phyloP scores from a whole-genome alignment of 495 filamentous ascomycete genomes.

The Podospora sp. region DNA sequence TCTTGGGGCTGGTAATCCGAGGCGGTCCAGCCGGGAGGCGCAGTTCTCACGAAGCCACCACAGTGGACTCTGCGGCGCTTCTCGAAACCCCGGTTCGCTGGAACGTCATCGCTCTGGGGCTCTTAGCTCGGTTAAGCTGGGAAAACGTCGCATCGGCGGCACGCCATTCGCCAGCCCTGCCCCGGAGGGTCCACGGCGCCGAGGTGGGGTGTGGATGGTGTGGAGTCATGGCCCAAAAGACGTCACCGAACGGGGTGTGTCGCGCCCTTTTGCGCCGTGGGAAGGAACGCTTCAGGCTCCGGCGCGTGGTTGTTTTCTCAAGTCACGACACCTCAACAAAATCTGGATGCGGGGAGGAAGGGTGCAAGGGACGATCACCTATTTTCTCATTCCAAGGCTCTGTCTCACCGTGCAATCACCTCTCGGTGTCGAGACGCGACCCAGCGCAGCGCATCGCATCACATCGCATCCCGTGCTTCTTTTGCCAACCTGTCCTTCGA shows the following conservation, averaged over 20 bases:
- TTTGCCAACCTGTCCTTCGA: not conserved
- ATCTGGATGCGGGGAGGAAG: not conserved
- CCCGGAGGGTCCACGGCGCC: not conserved
- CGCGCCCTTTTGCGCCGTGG: slow-evolving; percentile 2
- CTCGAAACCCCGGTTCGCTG: slow-evolving; percentile 6
- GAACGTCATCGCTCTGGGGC: not conserved
- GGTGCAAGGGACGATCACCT: not conserved
- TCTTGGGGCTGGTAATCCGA: not conserved
- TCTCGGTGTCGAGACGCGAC: not conserved
- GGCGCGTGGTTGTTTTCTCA: not conserved
- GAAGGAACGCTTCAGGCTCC: not conserved
- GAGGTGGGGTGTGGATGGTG: not conserved
- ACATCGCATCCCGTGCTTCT: not conserved
- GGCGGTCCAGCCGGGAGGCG: not conserved
- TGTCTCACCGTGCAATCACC: not conserved
- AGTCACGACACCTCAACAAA: not conserved
- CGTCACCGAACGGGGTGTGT: not conserved
- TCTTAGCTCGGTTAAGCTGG: not conserved
- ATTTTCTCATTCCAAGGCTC: not conserved
- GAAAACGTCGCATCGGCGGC: not conserved
- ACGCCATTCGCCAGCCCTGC: slow-evolving; percentile 17
- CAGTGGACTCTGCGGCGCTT: slow-evolving; percentile 7
- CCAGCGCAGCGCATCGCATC: not conserved
- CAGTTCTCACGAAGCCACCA: not conserved
- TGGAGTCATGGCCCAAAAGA: slow-evolving; percentile 4